These are phyloP conservation scores for Monosporascus sp. DNA, from an alignment of 2,329 filamentous ascomycete genomes.

Conservation along the genomic window DNA sequence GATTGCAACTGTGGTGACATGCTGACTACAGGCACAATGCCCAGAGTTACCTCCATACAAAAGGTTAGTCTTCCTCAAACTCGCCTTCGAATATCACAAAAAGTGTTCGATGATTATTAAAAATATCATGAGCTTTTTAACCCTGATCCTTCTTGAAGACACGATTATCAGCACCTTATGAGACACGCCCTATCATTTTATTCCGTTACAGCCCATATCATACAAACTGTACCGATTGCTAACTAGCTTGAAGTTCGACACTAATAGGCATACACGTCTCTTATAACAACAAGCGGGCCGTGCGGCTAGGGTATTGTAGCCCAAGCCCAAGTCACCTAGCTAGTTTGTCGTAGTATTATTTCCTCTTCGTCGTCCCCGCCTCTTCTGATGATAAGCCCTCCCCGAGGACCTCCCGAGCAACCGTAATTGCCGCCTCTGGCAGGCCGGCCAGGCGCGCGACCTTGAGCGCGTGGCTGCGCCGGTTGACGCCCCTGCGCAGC, in stretches of 20 bases:
- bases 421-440: conserved; percentile 64
- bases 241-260: background rate
- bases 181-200: conserved; percentile 33
- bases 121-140: conserved; percentile 63
- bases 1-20: conserved; percentile 19
- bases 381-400: background rate
- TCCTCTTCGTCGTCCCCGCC: background rate
- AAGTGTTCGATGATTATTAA: conserved; percentile 50
- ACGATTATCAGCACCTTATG: conserved; percentile 53
- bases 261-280: background rate
- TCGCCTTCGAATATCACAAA: conserved; percentile 1
- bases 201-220: conserved; percentile 4
- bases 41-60: conserved; percentile 5
- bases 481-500: conserved; percentile 76
- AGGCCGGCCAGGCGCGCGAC: conserved; percentile 85
- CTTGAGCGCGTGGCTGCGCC: conserved; percentile 85
- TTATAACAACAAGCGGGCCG: background rate
- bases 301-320: conserved; percentile 5
- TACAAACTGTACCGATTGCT: background rate
- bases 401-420: conserved; percentile 58
- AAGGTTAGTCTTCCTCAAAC: conserved; percentile 40
- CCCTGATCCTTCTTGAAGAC: conserved; percentile 57
- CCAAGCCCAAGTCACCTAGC: background rate
- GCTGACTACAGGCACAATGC: conserved; percentile 10
- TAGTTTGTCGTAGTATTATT: background rate